These are phyloP conservation scores for Austroboletus novae-zelandiae DNA, from an alignment of 1,284 basidiomycete species.

Conservation along the genomic window DNA sequence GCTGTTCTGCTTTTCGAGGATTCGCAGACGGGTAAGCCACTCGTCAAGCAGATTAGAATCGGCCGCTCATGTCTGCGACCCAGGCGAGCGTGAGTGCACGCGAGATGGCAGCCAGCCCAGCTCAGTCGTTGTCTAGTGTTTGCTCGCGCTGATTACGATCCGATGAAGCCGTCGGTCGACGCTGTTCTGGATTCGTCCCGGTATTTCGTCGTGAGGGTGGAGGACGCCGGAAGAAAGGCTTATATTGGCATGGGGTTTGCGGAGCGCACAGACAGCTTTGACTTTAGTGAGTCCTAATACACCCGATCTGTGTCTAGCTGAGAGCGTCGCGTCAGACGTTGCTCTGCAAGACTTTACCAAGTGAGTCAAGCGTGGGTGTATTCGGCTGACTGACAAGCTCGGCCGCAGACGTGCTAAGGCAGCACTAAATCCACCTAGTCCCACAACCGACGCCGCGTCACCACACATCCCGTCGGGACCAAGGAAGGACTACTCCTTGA, in stretches of 20 bases:
- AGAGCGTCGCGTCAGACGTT: conserved; percentile 59
- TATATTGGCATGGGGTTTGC: conserved; percentile 94
- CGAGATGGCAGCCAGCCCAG: conserved; percentile 7
- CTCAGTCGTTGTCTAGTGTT: conserved; percentile 58
- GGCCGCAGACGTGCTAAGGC: conserved; percentile 59
- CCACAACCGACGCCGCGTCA: conserved; percentile 42
- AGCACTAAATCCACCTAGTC: conserved; percentile 51
- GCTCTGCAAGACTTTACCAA: conserved; percentile 96
- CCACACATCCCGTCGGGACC: conserved; percentile 71
- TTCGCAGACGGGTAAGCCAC: conserved; percentile 57
- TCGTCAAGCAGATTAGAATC: conserved; percentile 1
- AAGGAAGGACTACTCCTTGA: conserved; percentile 93
- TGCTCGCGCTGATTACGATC: conserved; percentile 87
- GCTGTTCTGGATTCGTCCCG: conserved; percentile 94
- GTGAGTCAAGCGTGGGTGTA: conserved; percentile 39
- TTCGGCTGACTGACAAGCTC: neutral
- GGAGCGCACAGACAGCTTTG: conserved; percentile 90
- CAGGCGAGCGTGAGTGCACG: conserved; percentile 58
- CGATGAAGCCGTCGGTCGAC: conserved; percentile 82
- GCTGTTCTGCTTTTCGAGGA: conserved; percentile 75
- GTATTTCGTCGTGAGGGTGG: conserved; percentile 93
- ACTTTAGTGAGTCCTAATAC: conserved; percentile 69
- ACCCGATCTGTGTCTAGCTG: neutral
- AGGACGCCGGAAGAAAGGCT: conserved; percentile 83
- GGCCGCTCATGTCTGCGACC: conserved; percentile 6